A percentile compares a stretch with the other conserved stretches of the same genome.
These are phyloP conservation scores for Bromus sterilis DNA, from an alignment of 176 grass and related monocot genomes.

Conservation along the genomic window DNA sequence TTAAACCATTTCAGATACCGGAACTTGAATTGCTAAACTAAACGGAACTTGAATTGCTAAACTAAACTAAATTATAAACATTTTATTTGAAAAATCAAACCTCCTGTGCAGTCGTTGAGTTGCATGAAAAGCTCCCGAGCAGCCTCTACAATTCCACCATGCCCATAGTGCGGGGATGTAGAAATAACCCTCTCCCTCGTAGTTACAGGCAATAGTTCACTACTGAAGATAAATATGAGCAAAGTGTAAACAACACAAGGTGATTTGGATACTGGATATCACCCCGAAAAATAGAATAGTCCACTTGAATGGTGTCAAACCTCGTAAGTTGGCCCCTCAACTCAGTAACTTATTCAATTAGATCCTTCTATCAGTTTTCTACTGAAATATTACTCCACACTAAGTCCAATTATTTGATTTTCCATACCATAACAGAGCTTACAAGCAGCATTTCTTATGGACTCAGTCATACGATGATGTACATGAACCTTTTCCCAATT, in stretches of 20 bases:
- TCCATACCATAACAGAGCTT: background rate
- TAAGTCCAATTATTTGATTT: conserved; percentile 3
- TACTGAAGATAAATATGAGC: conserved; percentile 41
- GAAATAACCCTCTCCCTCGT: conserved; percentile 62
- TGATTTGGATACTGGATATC: background rate
- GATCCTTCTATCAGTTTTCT: background rate
- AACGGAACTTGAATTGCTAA: background rate
- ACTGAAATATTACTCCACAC: background rate
- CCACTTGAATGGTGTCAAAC: background rate
- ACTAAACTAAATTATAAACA: conserved; percentile 14
- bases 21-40: background rate
- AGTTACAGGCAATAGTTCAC: conserved; percentile 52
- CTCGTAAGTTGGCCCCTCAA: background rate
- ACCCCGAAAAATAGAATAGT: background rate
- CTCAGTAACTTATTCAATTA: background rate
- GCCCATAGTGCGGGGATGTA: conserved; percentile 94
- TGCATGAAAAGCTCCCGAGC: conserved; percentile 94
- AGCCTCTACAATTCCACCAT: conserved; percentile 86
- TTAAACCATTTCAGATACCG: background rate
- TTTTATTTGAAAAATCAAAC: conserved; percentile 20
- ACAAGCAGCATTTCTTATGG: background rate
- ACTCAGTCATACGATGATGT: background rate
- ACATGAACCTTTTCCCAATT: background rate
- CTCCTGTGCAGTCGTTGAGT: conserved; percentile 56
- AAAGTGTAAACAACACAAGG: background rate